A percentile compares a stretch with the other conserved stretches of the same genome.
phyloP scores from a whole-genome alignment of 805 yeast genomes.

The Ogataea saltuana region DNA sequence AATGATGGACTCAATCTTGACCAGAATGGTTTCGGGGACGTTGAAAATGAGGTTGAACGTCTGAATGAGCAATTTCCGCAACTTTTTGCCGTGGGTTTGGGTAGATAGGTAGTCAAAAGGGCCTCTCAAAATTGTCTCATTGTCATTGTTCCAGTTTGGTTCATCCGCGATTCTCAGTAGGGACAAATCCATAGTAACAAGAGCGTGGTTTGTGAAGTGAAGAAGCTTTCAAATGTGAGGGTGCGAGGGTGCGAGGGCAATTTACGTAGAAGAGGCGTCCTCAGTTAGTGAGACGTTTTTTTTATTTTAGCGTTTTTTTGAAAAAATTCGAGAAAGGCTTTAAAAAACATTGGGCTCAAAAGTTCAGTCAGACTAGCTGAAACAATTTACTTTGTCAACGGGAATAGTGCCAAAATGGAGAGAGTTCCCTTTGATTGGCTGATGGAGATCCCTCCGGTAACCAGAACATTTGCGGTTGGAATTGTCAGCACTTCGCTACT shows the following conservation, averaged over 20 bases:
- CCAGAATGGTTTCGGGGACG: slow-evolving; percentile 42
- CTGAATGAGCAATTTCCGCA: slow-evolving; percentile 49
- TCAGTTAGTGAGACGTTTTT: too few relatives aligned
- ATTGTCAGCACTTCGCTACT: slow-evolving; percentile 37
- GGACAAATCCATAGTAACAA: slow-evolving; percentile 10
- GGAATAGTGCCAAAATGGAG: too few relatives aligned
- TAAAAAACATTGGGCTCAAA: too few relatives aligned
- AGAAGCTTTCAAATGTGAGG: too few relatives aligned
- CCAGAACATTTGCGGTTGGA: slow-evolving; percentile 39
- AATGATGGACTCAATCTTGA: slow-evolving; percentile 47
- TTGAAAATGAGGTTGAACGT: slow-evolving; percentile 55
- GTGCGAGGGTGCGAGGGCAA: too few relatives aligned
- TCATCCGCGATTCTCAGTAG: slow-evolving; percentile 4
- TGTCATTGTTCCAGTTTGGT: slow-evolving; percentile 21
- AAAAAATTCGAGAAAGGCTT: too few relatives aligned
- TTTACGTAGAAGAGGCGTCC: too few relatives aligned
- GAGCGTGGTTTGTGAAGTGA: not conserved
- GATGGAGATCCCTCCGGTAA: slow-evolving; percentile 48
- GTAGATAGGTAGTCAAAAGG: slow-evolving; percentile 54
- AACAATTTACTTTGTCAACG: too few relatives aligned
- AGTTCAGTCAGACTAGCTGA: too few relatives aligned
- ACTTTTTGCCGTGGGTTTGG: slow-evolving; percentile 55
- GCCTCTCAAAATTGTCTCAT: slow-evolving; percentile 34
- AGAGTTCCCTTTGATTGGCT: slow-evolving; percentile 42
- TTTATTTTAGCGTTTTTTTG: too few relatives aligned